Percentiles rank a stretch among this genome's conserved stretches.
These are phyloP conservation scores for Phoma herbarum DNA, from an alignment of 2,329 filamentous ascomycete genomes.

Conservation along the genomic window DNA sequence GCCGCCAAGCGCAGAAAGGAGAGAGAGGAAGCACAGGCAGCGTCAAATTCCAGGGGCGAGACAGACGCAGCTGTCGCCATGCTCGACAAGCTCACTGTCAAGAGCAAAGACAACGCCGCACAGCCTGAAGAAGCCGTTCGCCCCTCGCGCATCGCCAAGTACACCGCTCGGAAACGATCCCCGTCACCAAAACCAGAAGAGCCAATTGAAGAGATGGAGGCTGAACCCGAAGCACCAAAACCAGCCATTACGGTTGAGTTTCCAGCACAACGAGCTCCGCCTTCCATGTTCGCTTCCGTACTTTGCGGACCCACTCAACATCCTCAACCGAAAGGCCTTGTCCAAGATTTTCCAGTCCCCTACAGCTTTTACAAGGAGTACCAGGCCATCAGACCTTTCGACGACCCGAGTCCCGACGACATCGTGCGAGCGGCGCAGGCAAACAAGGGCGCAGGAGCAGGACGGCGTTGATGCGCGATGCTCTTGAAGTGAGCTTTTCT, in stretches of 20 bases:
- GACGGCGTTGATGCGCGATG: slow-evolving; percentile 38
- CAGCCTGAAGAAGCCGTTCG: slow-evolving; percentile 12
- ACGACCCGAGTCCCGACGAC: slow-evolving; percentile 90
- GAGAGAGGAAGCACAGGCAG: slow-evolving; percentile 67
- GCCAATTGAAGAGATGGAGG: slow-evolving; percentile 22
- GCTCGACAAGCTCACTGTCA: slow-evolving; percentile 55
- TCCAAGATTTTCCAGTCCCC: slow-evolving; percentile 49
- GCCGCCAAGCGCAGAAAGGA: slow-evolving; percentile 88
- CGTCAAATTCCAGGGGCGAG: slow-evolving; percentile 25
- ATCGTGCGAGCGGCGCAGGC: slow-evolving; percentile 82
- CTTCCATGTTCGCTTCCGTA: slow-evolving; percentile 61
- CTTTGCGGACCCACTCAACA: slow-evolving; percentile 53
- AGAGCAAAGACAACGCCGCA: slow-evolving; percentile 25
- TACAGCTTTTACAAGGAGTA: slow-evolving; percentile 48
- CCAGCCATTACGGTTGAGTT: slow-evolving; percentile 36
- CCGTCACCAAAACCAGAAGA: slow-evolving; percentile 37
- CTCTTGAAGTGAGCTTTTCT: slow-evolving; percentile 27
- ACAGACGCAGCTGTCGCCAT: slow-evolving; percentile 53
- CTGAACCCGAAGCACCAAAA: slow-evolving; percentile 27
- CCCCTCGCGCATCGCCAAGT: slow-evolving; percentile 27
- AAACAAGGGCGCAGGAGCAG: slow-evolving; percentile 54
- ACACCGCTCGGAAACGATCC: slow-evolving; percentile 43
- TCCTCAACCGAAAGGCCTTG: not conserved
- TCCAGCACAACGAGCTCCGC: slow-evolving; percentile 55
- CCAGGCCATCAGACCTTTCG: slow-evolving; percentile 70